Conservation (phyloP, 2,329 filamentous ascomycete genomes). For the Sporothrix schenckii region DNA sequence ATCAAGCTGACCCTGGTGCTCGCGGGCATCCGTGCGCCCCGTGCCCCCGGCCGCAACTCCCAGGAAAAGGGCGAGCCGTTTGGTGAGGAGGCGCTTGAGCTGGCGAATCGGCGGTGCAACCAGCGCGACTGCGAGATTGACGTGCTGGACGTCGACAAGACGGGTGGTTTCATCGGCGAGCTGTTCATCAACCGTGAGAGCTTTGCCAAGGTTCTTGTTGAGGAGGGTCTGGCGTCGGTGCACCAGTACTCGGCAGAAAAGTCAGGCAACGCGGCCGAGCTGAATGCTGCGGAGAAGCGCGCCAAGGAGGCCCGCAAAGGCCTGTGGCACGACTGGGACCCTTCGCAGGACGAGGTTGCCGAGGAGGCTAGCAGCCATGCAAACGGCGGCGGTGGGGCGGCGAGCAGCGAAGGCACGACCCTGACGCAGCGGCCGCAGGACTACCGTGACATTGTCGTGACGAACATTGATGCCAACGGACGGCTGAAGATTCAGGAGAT, state of each 20-base stretch:
- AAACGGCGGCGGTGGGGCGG: slow-evolving; percentile 49
- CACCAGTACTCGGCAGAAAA: slow-evolving; percentile 96
- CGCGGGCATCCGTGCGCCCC: slow-evolving; percentile 86
- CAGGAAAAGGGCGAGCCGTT: slow-evolving; percentile 88
- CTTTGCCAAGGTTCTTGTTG: slow-evolving; percentile 89
- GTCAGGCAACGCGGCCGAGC: slow-evolving; percentile 82
- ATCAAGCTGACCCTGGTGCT: slow-evolving; percentile 94
- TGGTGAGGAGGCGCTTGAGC: slow-evolving; percentile 89
- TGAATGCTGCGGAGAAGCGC: slow-evolving; percentile 82
- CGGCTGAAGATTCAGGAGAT: slow-evolving; percentile 90
- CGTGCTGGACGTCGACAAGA: slow-evolving; percentile 91
- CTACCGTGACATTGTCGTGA: slow-evolving; percentile 92
- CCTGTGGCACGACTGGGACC: slow-evolving; percentile 93
- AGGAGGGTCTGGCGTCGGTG: slow-evolving; percentile 90
- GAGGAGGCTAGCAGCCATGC: slow-evolving; percentile 53
- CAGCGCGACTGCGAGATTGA: slow-evolving; percentile 97
- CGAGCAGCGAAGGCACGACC: slow-evolving; percentile 49
- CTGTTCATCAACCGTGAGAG: slow-evolving; percentile 93
- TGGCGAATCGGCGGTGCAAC: slow-evolving; percentile 83
- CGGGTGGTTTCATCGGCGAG: slow-evolving; percentile 94
- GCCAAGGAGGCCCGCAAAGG: slow-evolving; percentile 89
- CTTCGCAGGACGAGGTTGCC: slow-evolving; percentile 73
- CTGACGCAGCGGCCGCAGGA: slow-evolving; percentile 71
- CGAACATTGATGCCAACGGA: slow-evolving; percentile 80
- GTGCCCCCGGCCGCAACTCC: slow-evolving; percentile 74